Evolutionary conservation across 108 stramenopile species (phyloP).

Genomic region (Nitzschia sp.): DNA sequence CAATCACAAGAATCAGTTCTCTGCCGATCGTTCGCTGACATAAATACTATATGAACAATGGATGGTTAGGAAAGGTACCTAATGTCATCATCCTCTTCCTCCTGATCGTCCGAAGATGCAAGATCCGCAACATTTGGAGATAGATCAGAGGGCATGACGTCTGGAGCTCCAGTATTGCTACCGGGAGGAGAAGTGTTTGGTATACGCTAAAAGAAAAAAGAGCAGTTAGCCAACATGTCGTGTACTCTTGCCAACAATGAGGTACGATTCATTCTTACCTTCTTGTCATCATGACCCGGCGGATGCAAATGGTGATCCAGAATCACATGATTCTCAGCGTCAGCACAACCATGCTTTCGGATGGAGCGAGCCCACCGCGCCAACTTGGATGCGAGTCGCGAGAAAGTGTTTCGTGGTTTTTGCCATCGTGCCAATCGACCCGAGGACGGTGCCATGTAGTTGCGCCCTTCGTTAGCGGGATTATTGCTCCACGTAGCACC

Average conservation of each 20-base stretch:
- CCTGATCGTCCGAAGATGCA: background rate
- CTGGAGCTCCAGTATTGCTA: background rate
- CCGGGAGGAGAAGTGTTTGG: background rate
- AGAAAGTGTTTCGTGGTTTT: constrained; percentile 42
- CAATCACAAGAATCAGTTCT: background rate
- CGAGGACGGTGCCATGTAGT: background rate
- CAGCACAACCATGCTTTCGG: constrained; percentile 23
- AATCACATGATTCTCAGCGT: constrained; percentile 23
- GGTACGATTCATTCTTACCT: too few relatives aligned
- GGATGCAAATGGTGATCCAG: constrained; percentile 31
- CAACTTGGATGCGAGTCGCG: constrained; percentile 37
- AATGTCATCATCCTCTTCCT: constrained; percentile 7
- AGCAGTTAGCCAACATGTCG: background rate
- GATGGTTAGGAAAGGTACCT: background rate
- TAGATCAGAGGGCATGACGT: background rate
- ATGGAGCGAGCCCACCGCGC: constrained; percentile 53
- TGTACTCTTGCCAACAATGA: too few relatives aligned
- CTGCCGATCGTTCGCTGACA: background rate
- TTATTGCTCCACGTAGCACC: constrained; percentile 8
- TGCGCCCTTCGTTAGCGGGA: constrained; percentile 14
- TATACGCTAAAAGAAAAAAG: background rate
- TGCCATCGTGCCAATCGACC: constrained; percentile 50
- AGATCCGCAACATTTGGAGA: background rate
- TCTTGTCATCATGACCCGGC: constrained; percentile 22
- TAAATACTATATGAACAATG: background rate